A percentile compares a stretch with the other conserved stretches of the same genome.
Conservation (phyloP, 768 basidiomycete species). For the Peribolospora kevripleyi region DNA sequence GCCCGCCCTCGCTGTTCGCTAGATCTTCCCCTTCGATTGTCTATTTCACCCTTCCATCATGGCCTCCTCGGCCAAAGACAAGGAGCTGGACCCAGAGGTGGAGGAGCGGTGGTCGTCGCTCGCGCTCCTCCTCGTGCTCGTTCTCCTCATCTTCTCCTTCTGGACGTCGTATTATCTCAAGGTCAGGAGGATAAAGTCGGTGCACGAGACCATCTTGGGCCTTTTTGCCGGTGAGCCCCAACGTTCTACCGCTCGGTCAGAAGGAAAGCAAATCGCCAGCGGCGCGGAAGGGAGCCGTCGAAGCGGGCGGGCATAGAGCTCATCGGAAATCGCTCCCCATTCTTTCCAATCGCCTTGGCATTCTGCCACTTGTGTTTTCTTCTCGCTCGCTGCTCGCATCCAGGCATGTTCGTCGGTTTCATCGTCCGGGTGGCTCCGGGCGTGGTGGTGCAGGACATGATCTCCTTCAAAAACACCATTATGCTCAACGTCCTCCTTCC, state of each 20-base stretch:
- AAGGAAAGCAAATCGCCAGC: background rate
- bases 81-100: constrained; percentile 26
- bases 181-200: constrained; percentile 78
- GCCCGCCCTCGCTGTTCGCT: no score
- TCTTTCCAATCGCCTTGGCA: no score
- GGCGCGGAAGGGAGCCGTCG: background rate
- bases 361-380: background rate
- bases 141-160: constrained; percentile 76
- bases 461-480: constrained; percentile 49
- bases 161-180: constrained; percentile 96
- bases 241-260: background rate
- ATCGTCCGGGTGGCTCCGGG: constrained; percentile 74
- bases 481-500: constrained; percentile 97
- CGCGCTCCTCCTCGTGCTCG: constrained; percentile 19
- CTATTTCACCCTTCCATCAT: no score
- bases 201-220: constrained; percentile 88
- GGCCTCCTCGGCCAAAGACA: background rate
- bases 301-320: background rate
- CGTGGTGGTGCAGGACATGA: constrained; percentile 86
- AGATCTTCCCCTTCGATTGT: no score
- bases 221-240: constrained; percentile 43
- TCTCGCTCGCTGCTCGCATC: background rate
- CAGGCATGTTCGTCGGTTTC: constrained; percentile 74
- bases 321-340: background rate
- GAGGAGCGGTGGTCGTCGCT: constrained; percentile 67